A percentile compares a stretch with the other conserved stretches of the same genome.
Conservation (phyloP, 805 yeast genomes). For the Pichia thaimueangensis region DNA sequence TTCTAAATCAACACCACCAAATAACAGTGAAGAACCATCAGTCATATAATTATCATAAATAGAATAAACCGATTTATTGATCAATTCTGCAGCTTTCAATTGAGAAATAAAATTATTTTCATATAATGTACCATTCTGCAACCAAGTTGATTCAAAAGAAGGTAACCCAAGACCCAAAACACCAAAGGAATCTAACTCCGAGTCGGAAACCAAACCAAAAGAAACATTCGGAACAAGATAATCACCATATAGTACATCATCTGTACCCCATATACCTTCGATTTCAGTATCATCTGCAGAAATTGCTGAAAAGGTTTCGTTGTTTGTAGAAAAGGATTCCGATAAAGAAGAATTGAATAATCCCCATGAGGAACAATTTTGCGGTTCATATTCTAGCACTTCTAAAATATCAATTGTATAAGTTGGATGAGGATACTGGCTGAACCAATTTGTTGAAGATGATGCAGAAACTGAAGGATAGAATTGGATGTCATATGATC, state of each 20-base stretch:
- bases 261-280: slow-evolving; percentile 48
- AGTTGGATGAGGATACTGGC: slow-evolving; percentile 12
- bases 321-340: slow-evolving; percentile 29
- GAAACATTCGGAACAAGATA: slow-evolving; percentile 41
- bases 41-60: slow-evolving; percentile 42
- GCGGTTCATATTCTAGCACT: slow-evolving; percentile 10
- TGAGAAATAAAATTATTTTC: slow-evolving; percentile 52
- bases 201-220: slow-evolving; percentile 61
- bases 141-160: slow-evolving; percentile 52
- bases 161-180: slow-evolving; percentile 64
- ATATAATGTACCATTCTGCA: slow-evolving; percentile 28
- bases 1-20: slow-evolving; percentile 61
- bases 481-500: slow-evolving; percentile 7
- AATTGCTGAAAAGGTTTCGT: slow-evolving; percentile 30
- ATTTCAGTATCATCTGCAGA: slow-evolving; percentile 40
- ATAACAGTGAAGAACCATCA: slow-evolving; percentile 35
- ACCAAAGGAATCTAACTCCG: slow-evolving; percentile 48
- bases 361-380: slow-evolving; percentile 35
- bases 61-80: slow-evolving; percentile 48
- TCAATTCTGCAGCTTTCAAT: slow-evolving; percentile 49
- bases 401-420: slow-evolving; percentile 4
- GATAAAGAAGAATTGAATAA: slow-evolving; percentile 35
- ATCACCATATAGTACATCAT: slow-evolving; percentile 45
- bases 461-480: slow-evolving; percentile 9
- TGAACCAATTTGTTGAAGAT: slow-evolving; percentile 5